phyloP scores from a whole-genome alignment of 768 basidiomycete genomes.

The Leucosporidium creatinivorum region DNA sequence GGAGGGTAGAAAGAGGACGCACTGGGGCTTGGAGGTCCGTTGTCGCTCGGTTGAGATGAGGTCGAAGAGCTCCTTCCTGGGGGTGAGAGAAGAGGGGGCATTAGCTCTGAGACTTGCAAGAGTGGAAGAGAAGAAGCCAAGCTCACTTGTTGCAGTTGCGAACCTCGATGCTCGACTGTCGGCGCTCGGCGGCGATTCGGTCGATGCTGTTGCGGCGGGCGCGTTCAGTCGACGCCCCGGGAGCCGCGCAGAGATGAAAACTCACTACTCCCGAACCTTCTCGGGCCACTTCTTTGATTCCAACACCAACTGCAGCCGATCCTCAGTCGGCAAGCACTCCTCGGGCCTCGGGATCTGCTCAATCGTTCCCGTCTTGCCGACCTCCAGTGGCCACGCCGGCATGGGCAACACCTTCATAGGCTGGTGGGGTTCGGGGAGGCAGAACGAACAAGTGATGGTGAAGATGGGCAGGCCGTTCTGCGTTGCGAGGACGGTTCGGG shows the following conservation, averaged over 20 bases:
- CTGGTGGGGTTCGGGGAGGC: conserved; percentile 35
- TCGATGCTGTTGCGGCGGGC: conserved; percentile 11
- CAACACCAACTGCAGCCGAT: conserved; percentile 26
- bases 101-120: no score
- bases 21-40: conserved; percentile 14
- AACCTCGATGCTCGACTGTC: conserved; percentile 34
- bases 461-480: conserved; percentile 37
- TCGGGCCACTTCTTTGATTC: conserved; percentile 17
- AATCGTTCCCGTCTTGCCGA: background rate
- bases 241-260: no score
- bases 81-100: no score
- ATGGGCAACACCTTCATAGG: conserved; percentile 19
- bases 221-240: no score
- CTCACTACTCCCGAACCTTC: conserved; percentile 33
- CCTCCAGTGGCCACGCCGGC: conserved; percentile 11
- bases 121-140: no score
- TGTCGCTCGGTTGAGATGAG: conserved; percentile 5
- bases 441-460: conserved; percentile 35
- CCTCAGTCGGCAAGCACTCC: conserved; percentile 34
- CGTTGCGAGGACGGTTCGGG: conserved; percentile 32
- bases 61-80: conserved; percentile 8
- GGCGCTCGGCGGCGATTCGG: conserved; percentile 31
- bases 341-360: conserved; percentile 28
- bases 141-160: conserved; percentile 28
- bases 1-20: background rate